phyloP scores from a whole-genome alignment of 768 basidiomycete genomes.

The Lactifluus hygrophoroides region DNA sequence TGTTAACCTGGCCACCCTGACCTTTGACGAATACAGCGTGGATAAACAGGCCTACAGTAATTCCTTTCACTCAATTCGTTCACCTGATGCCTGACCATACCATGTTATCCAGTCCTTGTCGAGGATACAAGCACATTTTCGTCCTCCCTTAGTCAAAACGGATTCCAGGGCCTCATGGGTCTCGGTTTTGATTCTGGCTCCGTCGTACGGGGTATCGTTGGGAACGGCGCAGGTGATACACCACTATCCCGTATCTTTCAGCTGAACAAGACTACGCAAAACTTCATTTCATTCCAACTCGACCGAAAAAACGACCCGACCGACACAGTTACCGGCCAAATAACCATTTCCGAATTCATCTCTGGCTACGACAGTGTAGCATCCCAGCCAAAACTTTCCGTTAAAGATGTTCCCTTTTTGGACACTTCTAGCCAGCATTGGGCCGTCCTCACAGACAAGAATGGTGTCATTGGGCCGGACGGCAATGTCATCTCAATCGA shows the following conservation, averaged over 20 bases:
- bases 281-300: slow-evolving; percentile 65
- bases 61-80: slow-evolving; percentile 21
- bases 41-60: slow-evolving; percentile 59
- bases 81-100: not conserved
- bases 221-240: slow-evolving; percentile 42
- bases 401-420: slow-evolving; percentile 54
- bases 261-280: slow-evolving; percentile 42
- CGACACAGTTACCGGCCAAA: slow-evolving; percentile 48
- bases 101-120: slow-evolving; percentile 44
- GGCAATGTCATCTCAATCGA: slow-evolving; percentile 49
- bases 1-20: slow-evolving; percentile 43
- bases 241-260: slow-evolving; percentile 60
- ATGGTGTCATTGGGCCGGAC: slow-evolving; percentile 71
- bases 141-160: slow-evolving; percentile 48
- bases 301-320: slow-evolving; percentile 48
- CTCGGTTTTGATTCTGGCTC: slow-evolving; percentile 73
- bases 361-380: slow-evolving; percentile 54
- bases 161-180: slow-evolving; percentile 65
- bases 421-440: slow-evolving; percentile 70
- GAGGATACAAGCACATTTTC: slow-evolving; percentile 56
- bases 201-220: slow-evolving; percentile 48
- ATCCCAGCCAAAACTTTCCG: slow-evolving; percentile 53
- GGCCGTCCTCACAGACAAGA: slow-evolving; percentile 62
- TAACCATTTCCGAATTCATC: slow-evolving; percentile 60
- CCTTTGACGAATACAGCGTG: slow-evolving; percentile 50